Evolutionary conservation across 768 basidiomycete genomes (phyloP).

Genomic region (Bullera alba): DNA sequence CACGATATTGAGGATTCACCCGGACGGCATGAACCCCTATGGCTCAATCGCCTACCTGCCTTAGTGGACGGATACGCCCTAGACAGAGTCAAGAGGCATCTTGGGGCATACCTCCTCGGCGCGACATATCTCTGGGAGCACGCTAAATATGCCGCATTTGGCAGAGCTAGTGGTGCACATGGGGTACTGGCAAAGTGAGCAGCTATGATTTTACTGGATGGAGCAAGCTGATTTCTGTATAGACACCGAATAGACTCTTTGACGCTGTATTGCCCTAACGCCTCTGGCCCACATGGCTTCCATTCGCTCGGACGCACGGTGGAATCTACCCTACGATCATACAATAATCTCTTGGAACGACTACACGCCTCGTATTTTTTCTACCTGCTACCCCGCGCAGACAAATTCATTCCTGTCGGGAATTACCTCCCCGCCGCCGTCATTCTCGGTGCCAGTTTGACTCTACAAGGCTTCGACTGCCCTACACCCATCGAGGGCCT

Average conservation of each 20-base stretch:
- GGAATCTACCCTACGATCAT: constrained; percentile 80
- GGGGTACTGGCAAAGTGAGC: constrained; percentile 77
- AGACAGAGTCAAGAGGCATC: neutral
- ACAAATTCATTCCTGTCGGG: constrained; percentile 78
- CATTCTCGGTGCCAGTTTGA: constrained; percentile 73
- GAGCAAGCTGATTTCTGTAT: neutral
- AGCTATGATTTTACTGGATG: neutral
- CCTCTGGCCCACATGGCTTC: constrained; percentile 89
- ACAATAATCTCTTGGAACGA: constrained; percentile 90
- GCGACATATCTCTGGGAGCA: constrained; percentile 66
- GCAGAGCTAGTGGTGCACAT: constrained; percentile 79
- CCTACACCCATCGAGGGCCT: constrained; percentile 55
- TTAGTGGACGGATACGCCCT: neutral
- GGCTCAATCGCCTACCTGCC: no score
- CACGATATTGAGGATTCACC: constrained; percentile 56
- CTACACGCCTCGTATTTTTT: constrained; percentile 98
- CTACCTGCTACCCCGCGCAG: constrained; percentile 66
- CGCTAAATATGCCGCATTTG: constrained; percentile 64
- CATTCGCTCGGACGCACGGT: constrained; percentile 81
- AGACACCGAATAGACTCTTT: constrained; percentile 93
- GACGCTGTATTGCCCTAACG: constrained; percentile 80
- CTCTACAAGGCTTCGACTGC: constrained; percentile 65
- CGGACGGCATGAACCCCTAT: neutral
- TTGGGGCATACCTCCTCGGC: constrained; percentile 43
- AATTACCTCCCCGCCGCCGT: constrained; percentile 82